phyloP scores from a whole-genome alignment of 2,329 filamentous ascomycete species.

The Pleoardoris graminearum region DNA sequence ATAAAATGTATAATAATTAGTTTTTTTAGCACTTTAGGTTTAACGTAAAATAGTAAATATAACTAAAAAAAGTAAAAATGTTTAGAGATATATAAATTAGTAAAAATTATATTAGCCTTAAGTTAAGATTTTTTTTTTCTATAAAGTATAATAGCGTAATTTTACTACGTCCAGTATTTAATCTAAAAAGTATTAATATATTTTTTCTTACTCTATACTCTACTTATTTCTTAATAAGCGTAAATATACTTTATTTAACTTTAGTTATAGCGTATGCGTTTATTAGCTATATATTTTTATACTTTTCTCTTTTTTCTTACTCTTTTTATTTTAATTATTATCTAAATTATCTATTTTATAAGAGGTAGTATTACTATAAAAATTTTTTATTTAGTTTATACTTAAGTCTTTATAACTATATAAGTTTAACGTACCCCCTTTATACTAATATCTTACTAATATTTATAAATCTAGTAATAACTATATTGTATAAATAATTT shows the following conservation, averaged over 20 bases:
- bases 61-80: too few species aligned
- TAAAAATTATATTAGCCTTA: too few species aligned
- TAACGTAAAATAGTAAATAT: too few species aligned
- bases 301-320: constrained; percentile 11
- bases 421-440: too few species aligned
- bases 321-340: constrained; percentile 12
- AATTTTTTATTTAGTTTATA: constrained; percentile 12
- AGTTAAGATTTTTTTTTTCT: too few species aligned
- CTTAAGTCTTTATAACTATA: constrained; percentile 10
- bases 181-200: constrained; percentile 13
- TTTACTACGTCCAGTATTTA: constrained; percentile 6
- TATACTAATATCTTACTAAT: too few species aligned
- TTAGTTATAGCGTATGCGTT: constrained; percentile 12
- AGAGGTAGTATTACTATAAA: constrained; percentile 9
- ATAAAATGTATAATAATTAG: too few species aligned
- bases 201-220: constrained; percentile 13
- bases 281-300: constrained; percentile 8
- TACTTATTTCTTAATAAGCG: constrained; percentile 15
- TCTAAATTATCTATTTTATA: constrained; percentile 15
- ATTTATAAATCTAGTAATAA: too few species aligned
- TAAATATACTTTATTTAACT: constrained; percentile 17
- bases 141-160: constrained; percentile 7
- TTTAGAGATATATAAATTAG: too few species aligned
- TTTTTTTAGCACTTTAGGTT: too few species aligned
- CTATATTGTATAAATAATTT: too few species aligned